Evolutionary conservation across 2,329 filamentous ascomycete genomes (phyloP), one percentile per base, ranked within the genome.

Genomic region (Aspergillus fischeri): DNA sequence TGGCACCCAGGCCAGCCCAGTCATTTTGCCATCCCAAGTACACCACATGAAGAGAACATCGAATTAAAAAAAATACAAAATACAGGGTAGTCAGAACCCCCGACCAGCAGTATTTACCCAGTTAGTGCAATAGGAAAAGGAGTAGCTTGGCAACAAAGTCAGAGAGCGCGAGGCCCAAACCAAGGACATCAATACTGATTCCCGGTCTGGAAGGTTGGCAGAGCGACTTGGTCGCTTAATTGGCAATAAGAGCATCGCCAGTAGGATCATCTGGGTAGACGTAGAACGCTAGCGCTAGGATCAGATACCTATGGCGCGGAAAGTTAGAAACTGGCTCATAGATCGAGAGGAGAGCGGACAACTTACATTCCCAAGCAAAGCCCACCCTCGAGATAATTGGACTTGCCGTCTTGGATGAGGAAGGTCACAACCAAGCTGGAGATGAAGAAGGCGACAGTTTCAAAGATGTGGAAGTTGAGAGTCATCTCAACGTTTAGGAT

Each of bases 371-470:
- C 80, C 60, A 83, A 63, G 55, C 86, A 82, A 84, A 93, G 89
- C 50, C 88, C 88, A 48, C 90, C 90, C 72, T 93, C 90, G 24
- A 93, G 83, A 65, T 93, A 93, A 73, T 93, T 94, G 14, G 86
- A 90, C 73, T 89, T 90, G 67, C 90, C 90, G 68, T 93, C 90
- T 69, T 90, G 87, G 47, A 92, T 87, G 2, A 89, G 73, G 86
- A 92, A 56, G 8, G 76, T 90, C 35, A 91, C 88, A 32, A 92
- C 87, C 45, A 92, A 75, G 2, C 90, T 87, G 9, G 87, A 89
- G 53, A 92, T 80, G 56, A 88, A 89, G 72, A 92, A 92, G 1
- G 88, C 84, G 44, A 92, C 86, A 0, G 89, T 91, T 77, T 91
- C 87, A 66, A 92, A 90, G 2, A 83, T 89, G 77, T 92, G 87